phyloP scores from a whole-genome alignment of 1,284 basidiomycete genomes.

The Tylopilus sp. region DNA sequence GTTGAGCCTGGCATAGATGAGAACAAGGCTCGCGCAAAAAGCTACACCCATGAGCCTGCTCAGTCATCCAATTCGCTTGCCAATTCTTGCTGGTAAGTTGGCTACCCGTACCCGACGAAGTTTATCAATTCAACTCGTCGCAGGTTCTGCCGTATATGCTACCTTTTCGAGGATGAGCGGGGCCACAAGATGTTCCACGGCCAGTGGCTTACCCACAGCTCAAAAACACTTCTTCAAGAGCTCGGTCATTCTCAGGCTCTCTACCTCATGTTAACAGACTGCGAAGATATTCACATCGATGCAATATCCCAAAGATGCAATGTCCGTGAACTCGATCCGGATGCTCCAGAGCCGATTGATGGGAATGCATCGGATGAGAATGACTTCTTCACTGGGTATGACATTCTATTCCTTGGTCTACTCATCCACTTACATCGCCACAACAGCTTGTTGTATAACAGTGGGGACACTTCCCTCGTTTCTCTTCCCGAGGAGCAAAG shows the following conservation, averaged over 20 bases:
- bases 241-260: constrained; percentile 55
- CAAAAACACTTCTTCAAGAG: constrained; percentile 60
- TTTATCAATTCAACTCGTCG: background rate
- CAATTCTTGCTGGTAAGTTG: constrained; percentile 49
- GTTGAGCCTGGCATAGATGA: constrained; percentile 49
- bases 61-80: constrained; percentile 45
- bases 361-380: constrained; percentile 38
- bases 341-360: constrained; percentile 43
- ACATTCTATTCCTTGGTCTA: background rate
- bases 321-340: constrained; percentile 38
- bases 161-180: constrained; percentile 46
- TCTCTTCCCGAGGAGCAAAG: constrained; percentile 39
- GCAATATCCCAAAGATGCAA: constrained; percentile 55
- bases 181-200: constrained; percentile 52
- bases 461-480: constrained; percentile 40
- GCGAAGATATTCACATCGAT: constrained; percentile 47
- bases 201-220: constrained; percentile 63
- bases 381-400: constrained; percentile 52
- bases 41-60: constrained; percentile 34
- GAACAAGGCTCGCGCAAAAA: constrained; percentile 35
- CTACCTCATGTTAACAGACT: constrained; percentile 47
- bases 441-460: constrained; percentile 44
- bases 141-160: constrained; percentile 63
- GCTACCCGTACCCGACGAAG: background rate
- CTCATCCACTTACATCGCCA: constrained; percentile 1